These are phyloP conservation scores for Knoxdaviesia proteae DNA, from an alignment of 2,329 filamentous ascomycete species.

Conservation along the genomic window DNA sequence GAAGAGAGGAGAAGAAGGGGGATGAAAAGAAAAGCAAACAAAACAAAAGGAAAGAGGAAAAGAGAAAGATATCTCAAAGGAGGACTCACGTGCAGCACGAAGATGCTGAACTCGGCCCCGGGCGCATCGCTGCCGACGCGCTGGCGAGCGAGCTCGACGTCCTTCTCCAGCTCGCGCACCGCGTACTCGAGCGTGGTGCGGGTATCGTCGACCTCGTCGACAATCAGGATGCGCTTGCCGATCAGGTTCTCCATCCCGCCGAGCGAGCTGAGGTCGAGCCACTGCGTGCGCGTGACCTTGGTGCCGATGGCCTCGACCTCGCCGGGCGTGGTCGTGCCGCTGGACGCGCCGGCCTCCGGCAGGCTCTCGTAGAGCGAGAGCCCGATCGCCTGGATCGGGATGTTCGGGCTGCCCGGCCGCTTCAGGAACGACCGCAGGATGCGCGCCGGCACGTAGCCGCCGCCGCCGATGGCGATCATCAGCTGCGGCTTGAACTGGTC, in stretches of 20 bases:
- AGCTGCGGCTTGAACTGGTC: constrained; percentile 76
- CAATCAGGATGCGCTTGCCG: constrained; percentile 78
- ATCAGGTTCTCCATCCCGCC: constrained; percentile 72
- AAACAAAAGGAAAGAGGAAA: not conserved
- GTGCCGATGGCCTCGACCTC: constrained; percentile 59
- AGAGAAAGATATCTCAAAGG: not conserved
- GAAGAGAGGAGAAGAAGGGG: not conserved
- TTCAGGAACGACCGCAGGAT: constrained; percentile 97
- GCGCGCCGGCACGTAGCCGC: constrained; percentile 88
- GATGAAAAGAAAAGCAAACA: constrained; percentile 2
- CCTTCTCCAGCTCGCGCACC: constrained; percentile 82
- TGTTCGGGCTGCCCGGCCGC: constrained; percentile 68
- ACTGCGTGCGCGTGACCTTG: constrained; percentile 93
- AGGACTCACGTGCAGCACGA: constrained; percentile 67
- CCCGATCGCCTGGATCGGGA: constrained; percentile 96
- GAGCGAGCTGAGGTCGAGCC: constrained; percentile 75
- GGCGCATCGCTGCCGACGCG: constrained; percentile 41
- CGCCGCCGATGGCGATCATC: constrained; percentile 95
- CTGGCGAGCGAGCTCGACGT: constrained; percentile 63
- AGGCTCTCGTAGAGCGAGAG: constrained; percentile 91
- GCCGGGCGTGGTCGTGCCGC: constrained; percentile 21
- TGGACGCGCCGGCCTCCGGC: constrained; percentile 21
- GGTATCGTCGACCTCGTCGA: constrained; percentile 92
- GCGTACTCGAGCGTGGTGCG: constrained; percentile 87
- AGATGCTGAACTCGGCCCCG: constrained; percentile 80